Conservation (phyloP, 768 basidiomycete genomes). For the Trametes cinnabarina region DNA sequence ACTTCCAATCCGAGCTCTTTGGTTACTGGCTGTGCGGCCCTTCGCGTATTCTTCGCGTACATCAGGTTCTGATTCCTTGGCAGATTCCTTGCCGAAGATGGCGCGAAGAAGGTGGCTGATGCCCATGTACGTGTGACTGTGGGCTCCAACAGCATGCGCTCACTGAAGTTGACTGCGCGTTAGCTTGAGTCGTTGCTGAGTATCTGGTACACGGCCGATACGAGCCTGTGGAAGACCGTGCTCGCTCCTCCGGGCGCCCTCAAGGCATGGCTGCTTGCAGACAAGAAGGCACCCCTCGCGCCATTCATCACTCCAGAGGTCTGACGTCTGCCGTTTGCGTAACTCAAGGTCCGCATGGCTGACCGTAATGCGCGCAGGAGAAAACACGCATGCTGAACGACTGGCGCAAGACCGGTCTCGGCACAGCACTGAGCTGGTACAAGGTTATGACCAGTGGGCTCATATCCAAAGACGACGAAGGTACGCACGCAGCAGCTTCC, state of each 20-base stretch:
- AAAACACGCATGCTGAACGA: constrained; percentile 28
- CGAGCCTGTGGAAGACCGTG: constrained; percentile 34
- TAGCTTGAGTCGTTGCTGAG: constrained; percentile 42
- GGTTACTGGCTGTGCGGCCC: constrained; percentile 41
- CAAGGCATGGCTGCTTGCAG: constrained; percentile 31
- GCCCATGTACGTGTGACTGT: constrained; percentile 28
- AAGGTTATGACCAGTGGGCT: constrained; percentile 29
- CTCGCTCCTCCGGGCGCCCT: constrained; percentile 36
- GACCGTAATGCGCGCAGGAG: no score
- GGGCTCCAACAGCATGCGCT: background rate
- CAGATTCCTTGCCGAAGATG: constrained; percentile 29
- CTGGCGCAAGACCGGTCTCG: constrained; percentile 31
- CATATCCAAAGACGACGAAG: constrained; percentile 29
- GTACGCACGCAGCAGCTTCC: no score
- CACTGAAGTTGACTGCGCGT: background rate
- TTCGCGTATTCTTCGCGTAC: background rate
- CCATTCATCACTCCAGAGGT: constrained; percentile 37
- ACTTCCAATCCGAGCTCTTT: constrained; percentile 37
- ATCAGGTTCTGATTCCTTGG: no score
- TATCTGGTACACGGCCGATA: constrained; percentile 35
- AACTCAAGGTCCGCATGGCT: no score
- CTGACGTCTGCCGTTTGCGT: no score
- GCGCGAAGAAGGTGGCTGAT: constrained; percentile 34
- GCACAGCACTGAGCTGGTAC: constrained; percentile 40
- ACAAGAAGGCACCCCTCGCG: constrained; percentile 27